Evolutionary conservation across 352 stramenopile genomes (phyloP).

Genomic region (Saprolegnia diclina): DNA sequence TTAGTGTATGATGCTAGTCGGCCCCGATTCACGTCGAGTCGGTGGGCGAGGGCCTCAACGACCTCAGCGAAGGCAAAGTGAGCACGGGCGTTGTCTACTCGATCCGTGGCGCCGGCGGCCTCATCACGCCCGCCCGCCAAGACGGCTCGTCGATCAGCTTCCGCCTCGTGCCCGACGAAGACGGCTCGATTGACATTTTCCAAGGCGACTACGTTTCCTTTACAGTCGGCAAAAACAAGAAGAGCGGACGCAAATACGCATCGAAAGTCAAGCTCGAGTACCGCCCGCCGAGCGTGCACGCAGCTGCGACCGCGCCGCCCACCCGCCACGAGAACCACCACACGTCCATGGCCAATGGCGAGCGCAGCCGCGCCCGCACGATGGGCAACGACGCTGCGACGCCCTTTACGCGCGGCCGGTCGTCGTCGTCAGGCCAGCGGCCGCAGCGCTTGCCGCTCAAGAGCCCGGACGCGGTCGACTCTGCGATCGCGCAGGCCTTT

Average conservation of each 20-base stretch:
- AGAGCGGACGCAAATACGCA: slow-evolving; percentile 82
- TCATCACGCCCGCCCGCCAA: slow-evolving; percentile 79
- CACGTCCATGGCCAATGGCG: slow-evolving; percentile 43
- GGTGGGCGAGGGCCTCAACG: slow-evolving; percentile 74
- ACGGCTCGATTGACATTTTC: slow-evolving; percentile 78
- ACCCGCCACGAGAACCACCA: not conserved
- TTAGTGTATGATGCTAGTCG: not conserved
- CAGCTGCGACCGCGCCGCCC: slow-evolving; percentile 22
- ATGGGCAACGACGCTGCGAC: slow-evolving; percentile 36
- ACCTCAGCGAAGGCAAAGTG: slow-evolving; percentile 82
- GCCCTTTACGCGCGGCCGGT: slow-evolving; percentile 28
- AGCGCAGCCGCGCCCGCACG: slow-evolving; percentile 51
- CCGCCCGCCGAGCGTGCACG: slow-evolving; percentile 58
- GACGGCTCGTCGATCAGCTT: slow-evolving; percentile 84
- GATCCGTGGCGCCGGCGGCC: slow-evolving; percentile 71
- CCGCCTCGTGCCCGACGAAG: slow-evolving; percentile 81
- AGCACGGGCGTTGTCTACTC: slow-evolving; percentile 84
- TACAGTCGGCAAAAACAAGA: slow-evolving; percentile 87
- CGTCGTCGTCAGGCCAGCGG: not conserved
- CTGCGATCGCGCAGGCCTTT: not conserved
- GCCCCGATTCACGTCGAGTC: slow-evolving; percentile 69
- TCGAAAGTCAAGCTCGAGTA: slow-evolving; percentile 87
- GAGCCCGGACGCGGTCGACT: slow-evolving; percentile 10
- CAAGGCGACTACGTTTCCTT: slow-evolving; percentile 85
- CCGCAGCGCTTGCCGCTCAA: slow-evolving; percentile 20